Base-by-base conservation (phyloP, 768 basidiomycete genomes). In the Gloeophyllum trabeum region DNA sequence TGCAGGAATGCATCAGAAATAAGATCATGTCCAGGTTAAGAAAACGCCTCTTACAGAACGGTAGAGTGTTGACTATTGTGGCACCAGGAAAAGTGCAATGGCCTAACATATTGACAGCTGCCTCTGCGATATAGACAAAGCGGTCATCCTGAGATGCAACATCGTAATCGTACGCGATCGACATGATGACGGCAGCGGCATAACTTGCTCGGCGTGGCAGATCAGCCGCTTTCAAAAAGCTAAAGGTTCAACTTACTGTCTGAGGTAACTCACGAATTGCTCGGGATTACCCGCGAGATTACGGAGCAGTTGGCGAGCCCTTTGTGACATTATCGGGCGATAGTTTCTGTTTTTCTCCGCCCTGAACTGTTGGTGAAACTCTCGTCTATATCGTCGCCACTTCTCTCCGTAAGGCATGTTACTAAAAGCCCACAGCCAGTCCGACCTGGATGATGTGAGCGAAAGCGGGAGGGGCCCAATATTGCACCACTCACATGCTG, bases 351-450 rank as follows among this genome's bases (percentile, higher is more conserved):
- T 46, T 0, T 57, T 54, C 3, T 54, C 56, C n/a, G 53, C 56
- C 35, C 53, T 54, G 47, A 66, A 55, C n/a, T 50, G 50, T 25
- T 67, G 61, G 32, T 65, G 63, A 44, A 60, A 59, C 24, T 61
- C 53, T 35, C 60, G 57, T 24, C 66, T 50, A 42, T 67, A 61
- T 24, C 47, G 51, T 5, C 64, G 57, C 68, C 66, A 70, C 35
- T 44, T 46, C 2, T 59, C 40, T 1, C 62, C 63, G 43, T 69
- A 66, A 2, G 50, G 56, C 47, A 61, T 55, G 24, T 62, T 49
- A 21, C 53, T 59, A 5, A 60, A 50, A 40, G 63, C 59, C 43
- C 64, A 66, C 39, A 62, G 61, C 60, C 64, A 67, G 14, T 64
- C 63, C 59, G 62, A 60, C 23, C 44, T 54, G n/a, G 24, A 24